Evolutionary conservation across 768 basidiomycete species (phyloP).

Genomic region (Gyrodon lividus): DNA sequence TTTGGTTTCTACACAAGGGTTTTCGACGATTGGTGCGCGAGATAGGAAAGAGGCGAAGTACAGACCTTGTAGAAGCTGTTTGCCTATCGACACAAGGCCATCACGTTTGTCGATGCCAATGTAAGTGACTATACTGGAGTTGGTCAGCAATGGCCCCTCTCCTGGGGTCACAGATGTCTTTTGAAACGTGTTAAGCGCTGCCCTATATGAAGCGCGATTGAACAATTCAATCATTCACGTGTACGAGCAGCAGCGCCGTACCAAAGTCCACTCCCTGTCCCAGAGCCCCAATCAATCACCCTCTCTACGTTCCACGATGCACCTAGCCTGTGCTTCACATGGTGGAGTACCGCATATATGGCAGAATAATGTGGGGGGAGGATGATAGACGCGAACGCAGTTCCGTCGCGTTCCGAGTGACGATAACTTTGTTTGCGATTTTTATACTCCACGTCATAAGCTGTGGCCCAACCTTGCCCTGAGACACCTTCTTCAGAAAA

Average conservation of each 20-base stretch:
- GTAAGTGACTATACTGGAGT: conserved; percentile 60
- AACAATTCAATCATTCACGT: conserved; percentile 4
- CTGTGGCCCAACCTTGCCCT: conserved; percentile 49
- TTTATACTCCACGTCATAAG: conserved; percentile 59
- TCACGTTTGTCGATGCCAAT: conserved; percentile 76
- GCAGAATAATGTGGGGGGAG: conserved; percentile 85
- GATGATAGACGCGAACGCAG: conserved; percentile 83
- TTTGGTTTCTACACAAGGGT: conserved; percentile 42
- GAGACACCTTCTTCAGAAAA: conserved; percentile 43
- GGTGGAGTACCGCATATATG: conserved; percentile 69
- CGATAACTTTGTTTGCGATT: conserved; percentile 55
- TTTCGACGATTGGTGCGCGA: conserved; percentile 15
- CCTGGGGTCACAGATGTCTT: conserved; percentile 22
- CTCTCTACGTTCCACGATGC: conserved; percentile 55
- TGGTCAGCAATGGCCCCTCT: conserved; percentile 39
- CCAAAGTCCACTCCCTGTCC: conserved; percentile 83
- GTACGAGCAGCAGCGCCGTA: conserved; percentile 32
- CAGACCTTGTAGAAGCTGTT: conserved; percentile 59
- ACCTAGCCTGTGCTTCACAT: conserved; percentile 64
- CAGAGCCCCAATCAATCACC: conserved; percentile 84
- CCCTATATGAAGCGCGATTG: conserved; percentile 45
- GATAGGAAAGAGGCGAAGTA: conserved; percentile 1
- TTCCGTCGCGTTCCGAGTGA: conserved; percentile 69
- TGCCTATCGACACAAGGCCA: conserved; percentile 66
- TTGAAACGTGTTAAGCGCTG: conserved; percentile 65